Base-by-base conservation (phyloP, 805 yeast genomes). In the Yamadazyma takamatsuzukensis region DNA sequence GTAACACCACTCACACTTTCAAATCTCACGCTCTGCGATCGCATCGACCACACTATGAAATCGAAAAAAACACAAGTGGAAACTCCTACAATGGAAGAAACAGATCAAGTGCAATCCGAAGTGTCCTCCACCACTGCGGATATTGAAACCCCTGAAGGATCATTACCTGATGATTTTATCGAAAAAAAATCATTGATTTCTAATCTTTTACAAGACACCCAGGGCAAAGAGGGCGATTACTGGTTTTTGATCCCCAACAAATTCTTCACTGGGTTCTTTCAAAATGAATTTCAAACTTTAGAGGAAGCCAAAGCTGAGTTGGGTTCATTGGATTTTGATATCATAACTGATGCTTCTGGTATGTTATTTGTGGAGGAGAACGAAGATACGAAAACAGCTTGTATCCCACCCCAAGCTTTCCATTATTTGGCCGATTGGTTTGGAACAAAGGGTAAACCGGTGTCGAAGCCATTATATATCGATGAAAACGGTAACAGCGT, bases 361-460 rank as follows among this genome's bases (percentile, higher is more conserved):
- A 54, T 66, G 21, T 63, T 76, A 37, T 59, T 64, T 21, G 43
- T 48, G 1, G 44, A 45, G 18, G 47, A 43, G 17, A 34, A 37
- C 4, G 48, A 40, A 25, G 44, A 41, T 3, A 43, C 43, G 6
- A 43, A 37, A 6, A 41, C 48, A 9, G 41, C 39, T 25, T 40
- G 42, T 25, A 54, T 80, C 0, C 57, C 74, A 0, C 70, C 69
- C 5, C 53, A 58, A 4, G 62, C 72, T 2, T 80, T 74, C 43
- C 46, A 61, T 3, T 48, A 61, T 37, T 51, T 81, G 7, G 53
- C 50, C 1, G 59, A 63, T 19, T 74, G 82, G 79, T 80, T 78
- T 51, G 83, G 83, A 0, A 31, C 73, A 15, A 48, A 54, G 1
- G 66, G 68, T 1, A 50, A 39, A 6, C 65, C 69, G 1, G 57